Percentiles rank a stretch among this genome's conserved stretches.
phyloP scores from a whole-genome alignment of 129 eudicot genomes.

The Ambrosia trifida region DNA sequence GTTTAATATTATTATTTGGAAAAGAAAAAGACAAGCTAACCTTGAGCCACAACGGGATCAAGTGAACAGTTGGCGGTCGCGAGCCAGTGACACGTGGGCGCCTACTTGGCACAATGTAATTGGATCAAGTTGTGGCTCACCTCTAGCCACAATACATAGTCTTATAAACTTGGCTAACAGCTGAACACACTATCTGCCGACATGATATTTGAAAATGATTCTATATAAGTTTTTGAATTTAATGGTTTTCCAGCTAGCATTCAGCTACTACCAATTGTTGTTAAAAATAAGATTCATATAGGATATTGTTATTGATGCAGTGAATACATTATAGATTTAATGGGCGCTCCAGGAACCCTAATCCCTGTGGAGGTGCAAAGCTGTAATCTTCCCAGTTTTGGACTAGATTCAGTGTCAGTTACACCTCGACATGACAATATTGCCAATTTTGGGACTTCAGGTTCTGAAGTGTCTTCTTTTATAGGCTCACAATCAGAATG shows the following conservation, averaged over 20 bases:
- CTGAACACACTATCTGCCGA: neutral
- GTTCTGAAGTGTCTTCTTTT: slow-evolving; percentile 34
- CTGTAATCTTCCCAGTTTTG: slow-evolving; percentile 50
- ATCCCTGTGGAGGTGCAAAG: slow-evolving; percentile 86
- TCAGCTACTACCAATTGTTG: neutral
- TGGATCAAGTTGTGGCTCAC: too few relatives aligned
- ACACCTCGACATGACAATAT: slow-evolving; percentile 29
- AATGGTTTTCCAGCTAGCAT: neutral
- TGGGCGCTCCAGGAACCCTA: slow-evolving; percentile 94
- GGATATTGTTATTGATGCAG: slow-evolving; percentile 55
- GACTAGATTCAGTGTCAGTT: slow-evolving; percentile 31
- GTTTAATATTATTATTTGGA: too few relatives aligned
- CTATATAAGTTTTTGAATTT: neutral
- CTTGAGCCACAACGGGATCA: too few relatives aligned
- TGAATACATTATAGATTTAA: slow-evolving; percentile 82
- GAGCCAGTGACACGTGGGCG: too few relatives aligned
- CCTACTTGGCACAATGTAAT: too few relatives aligned
- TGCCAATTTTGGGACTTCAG: slow-evolving; percentile 29
- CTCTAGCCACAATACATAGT: too few relatives aligned
- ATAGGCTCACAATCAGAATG: slow-evolving; percentile 32
- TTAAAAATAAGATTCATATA: slow-evolving; percentile 19
- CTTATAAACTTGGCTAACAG: neutral
- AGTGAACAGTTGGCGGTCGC: too few relatives aligned
- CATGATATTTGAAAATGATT: neutral
- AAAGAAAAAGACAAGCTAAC: too few relatives aligned